Conservation (phyloP, 2,329 filamentous ascomycete genomes). For the Venturia pyrina region DNA sequence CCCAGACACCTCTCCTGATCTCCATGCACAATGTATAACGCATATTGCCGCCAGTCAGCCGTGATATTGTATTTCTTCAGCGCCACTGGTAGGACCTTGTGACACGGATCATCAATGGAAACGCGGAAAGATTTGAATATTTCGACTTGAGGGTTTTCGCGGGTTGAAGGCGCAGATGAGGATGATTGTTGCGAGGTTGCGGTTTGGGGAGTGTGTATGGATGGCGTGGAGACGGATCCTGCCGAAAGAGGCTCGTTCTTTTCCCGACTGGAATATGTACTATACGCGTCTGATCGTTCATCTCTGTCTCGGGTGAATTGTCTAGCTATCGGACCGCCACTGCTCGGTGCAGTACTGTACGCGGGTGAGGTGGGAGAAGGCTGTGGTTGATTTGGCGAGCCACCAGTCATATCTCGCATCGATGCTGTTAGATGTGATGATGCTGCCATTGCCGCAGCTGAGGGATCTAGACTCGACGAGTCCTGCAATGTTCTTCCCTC, state of each 20-base stretch:
- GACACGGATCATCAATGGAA: conserved; percentile 94
- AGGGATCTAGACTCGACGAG: conserved; percentile 36
- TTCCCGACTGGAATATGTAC: conserved; percentile 5
- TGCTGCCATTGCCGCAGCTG: conserved; percentile 40
- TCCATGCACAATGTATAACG: conserved; percentile 96
- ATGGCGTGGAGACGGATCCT: neutral
- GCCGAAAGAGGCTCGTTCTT: conserved; percentile 6
- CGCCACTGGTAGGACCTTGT: conserved; percentile 91
- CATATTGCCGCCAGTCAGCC: conserved; percentile 94
- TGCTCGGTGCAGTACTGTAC: conserved; percentile 22
- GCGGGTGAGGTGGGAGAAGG: conserved; percentile 41
- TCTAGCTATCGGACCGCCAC: conserved; percentile 14
- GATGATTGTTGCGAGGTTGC: conserved; percentile 9
- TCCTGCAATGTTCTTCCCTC: conserved; percentile 32
- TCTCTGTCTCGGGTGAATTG: conserved; percentile 17
- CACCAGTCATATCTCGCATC: conserved; percentile 23
- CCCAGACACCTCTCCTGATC: conserved; percentile 92
- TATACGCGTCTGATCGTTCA: conserved; percentile 1
- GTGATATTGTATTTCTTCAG: conserved; percentile 98
- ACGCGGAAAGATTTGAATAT: conserved; percentile 99
- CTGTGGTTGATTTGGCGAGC: conserved; percentile 25
- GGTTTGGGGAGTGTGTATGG: neutral
- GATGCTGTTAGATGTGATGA: conserved; percentile 41
- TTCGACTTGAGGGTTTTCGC: conserved; percentile 55
- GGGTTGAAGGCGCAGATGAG: conserved; percentile 12